Evolutionary conservation across 208 protist genomes (phyloP), one percentile per base, ranked within the genome.

Genomic region (Wallacemonas sp.): DNA sequence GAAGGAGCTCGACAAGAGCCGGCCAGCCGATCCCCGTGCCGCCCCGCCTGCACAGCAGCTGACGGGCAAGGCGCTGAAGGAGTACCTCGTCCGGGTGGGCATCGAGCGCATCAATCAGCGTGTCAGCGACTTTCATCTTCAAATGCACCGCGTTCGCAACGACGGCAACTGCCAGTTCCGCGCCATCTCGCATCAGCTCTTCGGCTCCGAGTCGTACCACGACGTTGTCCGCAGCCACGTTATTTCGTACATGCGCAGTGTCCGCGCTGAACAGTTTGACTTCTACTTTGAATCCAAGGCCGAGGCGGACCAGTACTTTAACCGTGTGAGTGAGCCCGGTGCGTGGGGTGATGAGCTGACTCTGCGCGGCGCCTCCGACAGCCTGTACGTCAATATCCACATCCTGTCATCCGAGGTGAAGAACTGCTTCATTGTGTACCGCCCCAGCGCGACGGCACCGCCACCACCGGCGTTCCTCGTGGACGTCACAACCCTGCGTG

Each of bases 141-240:
- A 77, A 17, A 55, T 83, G 21, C 71, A 83, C 60, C 75, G 68
- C 48, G 77, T 95, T 19, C 78, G 80, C 29, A 81, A 90, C 71
- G 91, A 96, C 65, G 91, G 91, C 39, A 96, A 96, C 70, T 96
- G 91, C 60, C 89, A 94, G 63, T 96, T 96, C 69, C 81, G 88
- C 34, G 81, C 88, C 58, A 80, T 96, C 67, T 74, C 88, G 1
- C 83, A 93, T n/a, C 91, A 96, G 60, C 68, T 96, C 27, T 76
- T 93, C 19, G 85, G 91, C 44, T 82, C 84, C 26, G 81, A 96
- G 71, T 71, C 86, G 33, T 92, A 88, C 72, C 87, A 94, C 65
- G 85, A 95, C 48, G 66, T 91, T 46, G 68, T 93, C 29, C 86
- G 87, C 29, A 75, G 66, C 33, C 85, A 93, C 62, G 63, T 96